Evolutionary conservation across 768 basidiomycete genomes (phyloP).

Genomic region (Pleurotus giganteus): DNA sequence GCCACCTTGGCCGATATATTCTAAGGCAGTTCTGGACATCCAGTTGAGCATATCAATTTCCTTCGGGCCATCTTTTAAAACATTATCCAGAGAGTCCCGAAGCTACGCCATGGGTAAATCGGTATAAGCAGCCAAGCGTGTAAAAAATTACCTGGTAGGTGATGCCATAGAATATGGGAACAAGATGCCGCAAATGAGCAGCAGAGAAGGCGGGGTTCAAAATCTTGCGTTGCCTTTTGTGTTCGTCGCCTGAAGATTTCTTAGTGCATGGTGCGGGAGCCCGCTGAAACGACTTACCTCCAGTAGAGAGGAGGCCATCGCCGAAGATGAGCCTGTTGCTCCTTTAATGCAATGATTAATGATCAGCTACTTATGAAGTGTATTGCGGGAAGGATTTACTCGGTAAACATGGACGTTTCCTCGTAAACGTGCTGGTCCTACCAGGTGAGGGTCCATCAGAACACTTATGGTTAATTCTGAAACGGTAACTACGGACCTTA

Average conservation of each 20-base stretch:
- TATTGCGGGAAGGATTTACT: constrained; percentile 18
- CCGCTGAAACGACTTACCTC: constrained; percentile 9
- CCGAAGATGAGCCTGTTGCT: constrained; percentile 17
- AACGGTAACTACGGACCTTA: neutral
- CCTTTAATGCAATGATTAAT: neutral
- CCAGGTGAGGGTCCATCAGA: neutral
- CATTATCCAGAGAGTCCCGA: constrained; percentile 17
- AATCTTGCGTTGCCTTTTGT: constrained; percentile 40
- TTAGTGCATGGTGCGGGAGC: neutral
- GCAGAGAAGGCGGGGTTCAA: constrained; percentile 43
- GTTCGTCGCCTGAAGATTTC: constrained; percentile 31
- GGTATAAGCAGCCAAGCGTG: neutral
- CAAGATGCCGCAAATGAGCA: constrained; percentile 35
- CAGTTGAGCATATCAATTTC: constrained; percentile 34
- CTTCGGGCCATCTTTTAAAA: constrained; percentile 26
- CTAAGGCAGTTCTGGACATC: constrained; percentile 42
- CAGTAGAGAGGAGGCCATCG: constrained; percentile 15
- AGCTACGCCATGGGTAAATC: constrained; percentile 21
- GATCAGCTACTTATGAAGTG: neutral
- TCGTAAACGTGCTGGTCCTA: constrained; percentile 34
- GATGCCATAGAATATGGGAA: constrained; percentile 32
- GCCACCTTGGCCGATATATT: constrained; percentile 48
- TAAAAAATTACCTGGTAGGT: constrained; percentile 21
- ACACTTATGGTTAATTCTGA: neutral
- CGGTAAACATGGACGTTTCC: constrained; percentile 21